Evolutionary conservation across 176 grass and related monocot species (phyloP), one percentile per base, ranked within the genome.

Genomic region (barley (Hordeum vulgare)): DNA sequence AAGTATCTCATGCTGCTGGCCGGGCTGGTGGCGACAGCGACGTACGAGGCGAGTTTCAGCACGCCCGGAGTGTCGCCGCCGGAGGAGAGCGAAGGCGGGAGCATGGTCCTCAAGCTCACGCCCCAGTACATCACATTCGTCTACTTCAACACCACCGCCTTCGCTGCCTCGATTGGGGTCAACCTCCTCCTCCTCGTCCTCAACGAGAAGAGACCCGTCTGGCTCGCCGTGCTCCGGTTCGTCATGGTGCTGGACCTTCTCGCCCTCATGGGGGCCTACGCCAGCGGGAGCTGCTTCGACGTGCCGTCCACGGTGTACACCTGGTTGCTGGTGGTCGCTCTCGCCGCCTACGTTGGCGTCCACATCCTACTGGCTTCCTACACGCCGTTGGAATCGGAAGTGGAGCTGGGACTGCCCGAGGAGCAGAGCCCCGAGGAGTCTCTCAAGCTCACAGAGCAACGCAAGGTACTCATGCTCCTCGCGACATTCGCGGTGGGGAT

Each of bases 71-170:
- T 80, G 28, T 91, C 81, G 85, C 49, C 49, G 47, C 47, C 47
- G 47, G 15, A 51, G 47, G 15, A 15, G 47, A 15, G 14, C 45
- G 14, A 80, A 21, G 27, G 13, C 8, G 0, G 1, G 2, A 17
- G 24, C 1, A 8, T 1, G 47, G 5, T 51, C 47, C 35, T 79
- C 83, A 1, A 13, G 17, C 5, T 13, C 33, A 61, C 12, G 7
- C 8, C 1, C 9, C 90, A 59, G 26, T 92, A 89, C 77, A 60
- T 83, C 40, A 25, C 51, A 6, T 92, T 92, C 83, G 86, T 79
- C 80, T 92, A 92, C 76, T 89, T 80, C 79, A 92, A 92, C 8
- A 86, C 90, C 0, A 86, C 87, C 0, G 78, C 86, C 0, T 92
- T 88, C 25, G 58, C 75, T 1, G 80, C 86, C 0, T 88, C 86